These are phyloP conservation scores for Ballota nigra DNA, from an alignment of 257 asterid genomes.

Conservation along the genomic window DNA sequence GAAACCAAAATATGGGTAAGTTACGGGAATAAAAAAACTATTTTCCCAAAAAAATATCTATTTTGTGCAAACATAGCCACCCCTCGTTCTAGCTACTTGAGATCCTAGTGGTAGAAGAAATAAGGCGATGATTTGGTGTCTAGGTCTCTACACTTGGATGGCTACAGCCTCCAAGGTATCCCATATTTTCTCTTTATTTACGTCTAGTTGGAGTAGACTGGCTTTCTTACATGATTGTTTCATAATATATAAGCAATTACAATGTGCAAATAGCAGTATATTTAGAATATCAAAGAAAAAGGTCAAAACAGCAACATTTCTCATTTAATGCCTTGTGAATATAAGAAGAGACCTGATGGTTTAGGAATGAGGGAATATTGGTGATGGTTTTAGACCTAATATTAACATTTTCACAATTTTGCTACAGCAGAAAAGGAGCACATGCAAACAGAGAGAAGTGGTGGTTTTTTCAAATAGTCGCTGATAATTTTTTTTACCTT, in stretches of 20 bases:
- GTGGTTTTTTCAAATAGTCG: slow-evolving; percentile 2
- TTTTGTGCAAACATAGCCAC: too few relatives aligned
- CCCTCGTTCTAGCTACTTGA: too few relatives aligned
- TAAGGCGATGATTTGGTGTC: neutral
- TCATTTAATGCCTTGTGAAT: neutral
- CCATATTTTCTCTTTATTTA: slow-evolving; percentile 4
- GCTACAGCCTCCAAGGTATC: neutral
- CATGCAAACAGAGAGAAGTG: neutral
- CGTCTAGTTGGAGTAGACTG: neutral
- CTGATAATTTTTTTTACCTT: slow-evolving; percentile 49
- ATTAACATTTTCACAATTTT: neutral
- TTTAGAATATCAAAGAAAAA: too few relatives aligned
- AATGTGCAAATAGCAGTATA: neutral
- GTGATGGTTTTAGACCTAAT: neutral
- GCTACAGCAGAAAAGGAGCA: neutral
- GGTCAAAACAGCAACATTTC: neutral
- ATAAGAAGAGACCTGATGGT: neutral
- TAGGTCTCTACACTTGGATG: neutral
- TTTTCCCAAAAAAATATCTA: too few relatives aligned
- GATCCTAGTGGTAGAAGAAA: neutral
- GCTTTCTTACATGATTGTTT: neutral
- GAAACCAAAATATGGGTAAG: too few relatives aligned
- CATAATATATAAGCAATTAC: neutral
- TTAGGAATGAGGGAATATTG: neutral
- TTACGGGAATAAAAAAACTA: neutral